A percentile compares a stretch with the other conserved stretches of the same genome.
phyloP scores from a whole-genome alignment of 2,329 filamentous ascomycete species.

The Fonsecaea multimorphosa region DNA sequence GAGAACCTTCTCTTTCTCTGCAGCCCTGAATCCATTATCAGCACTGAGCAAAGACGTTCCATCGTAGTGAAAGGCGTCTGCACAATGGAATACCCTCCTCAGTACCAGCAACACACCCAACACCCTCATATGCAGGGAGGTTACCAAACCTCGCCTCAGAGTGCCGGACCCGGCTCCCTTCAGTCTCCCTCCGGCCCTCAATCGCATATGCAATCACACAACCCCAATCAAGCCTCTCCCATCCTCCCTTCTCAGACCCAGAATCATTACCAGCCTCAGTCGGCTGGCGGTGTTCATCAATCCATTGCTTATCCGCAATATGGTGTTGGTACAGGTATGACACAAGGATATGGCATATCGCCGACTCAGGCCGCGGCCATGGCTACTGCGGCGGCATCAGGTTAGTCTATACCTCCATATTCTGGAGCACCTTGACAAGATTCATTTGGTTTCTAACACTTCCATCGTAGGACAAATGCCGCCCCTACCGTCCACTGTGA shows the following conservation, averaged over 20 bases:
- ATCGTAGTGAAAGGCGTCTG: constrained; percentile 19
- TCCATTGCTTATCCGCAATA: constrained; percentile 85
- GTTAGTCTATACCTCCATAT: constrained; percentile 63
- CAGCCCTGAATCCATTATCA: constrained; percentile 29
- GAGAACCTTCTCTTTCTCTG: constrained; percentile 27
- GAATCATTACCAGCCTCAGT: constrained; percentile 69
- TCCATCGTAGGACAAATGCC: constrained; percentile 41
- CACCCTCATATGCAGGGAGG: constrained; percentile 63
- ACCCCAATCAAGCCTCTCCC: constrained; percentile 73
- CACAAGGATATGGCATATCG: constrained; percentile 75
- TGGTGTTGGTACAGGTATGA: constrained; percentile 75
- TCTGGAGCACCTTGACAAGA: constrained; percentile 38
- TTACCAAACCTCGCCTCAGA: constrained; percentile 67
- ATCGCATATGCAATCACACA: constrained; percentile 65
- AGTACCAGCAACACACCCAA: constrained; percentile 72
- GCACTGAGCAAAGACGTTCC: constrained; percentile 17
- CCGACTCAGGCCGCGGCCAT: constrained; percentile 89
- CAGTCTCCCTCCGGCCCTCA: constrained; percentile 75
- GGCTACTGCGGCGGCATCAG: constrained; percentile 90
- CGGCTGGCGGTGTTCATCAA: constrained; percentile 64
- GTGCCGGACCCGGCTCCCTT: constrained; percentile 60
- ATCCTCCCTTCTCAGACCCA: constrained; percentile 76
- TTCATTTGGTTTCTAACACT: constrained; percentile 22
- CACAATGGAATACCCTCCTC: constrained; percentile 78
- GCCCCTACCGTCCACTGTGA: constrained; percentile 53